phyloP scores from a whole-genome alignment of 2,329 filamentous ascomycete genomes.

The Geosmithia flava region DNA sequence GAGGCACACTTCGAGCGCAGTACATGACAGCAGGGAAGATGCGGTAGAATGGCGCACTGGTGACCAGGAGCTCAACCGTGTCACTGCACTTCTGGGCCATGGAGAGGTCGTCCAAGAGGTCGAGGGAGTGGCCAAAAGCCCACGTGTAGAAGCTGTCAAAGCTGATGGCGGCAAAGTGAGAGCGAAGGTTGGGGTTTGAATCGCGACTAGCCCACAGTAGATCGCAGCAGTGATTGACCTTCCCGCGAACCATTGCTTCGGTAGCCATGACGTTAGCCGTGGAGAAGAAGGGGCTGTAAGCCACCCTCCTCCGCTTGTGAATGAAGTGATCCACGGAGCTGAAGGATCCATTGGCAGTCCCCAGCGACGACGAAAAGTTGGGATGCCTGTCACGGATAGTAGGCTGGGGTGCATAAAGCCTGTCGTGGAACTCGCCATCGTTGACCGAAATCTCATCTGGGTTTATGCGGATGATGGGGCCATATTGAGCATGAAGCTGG shows the following conservation, averaged over 20 bases:
- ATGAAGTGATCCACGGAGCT: conserved; percentile 5
- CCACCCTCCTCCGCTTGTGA: conserved; percentile 4
- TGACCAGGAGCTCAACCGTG: not conserved
- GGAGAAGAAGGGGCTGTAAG: conserved; percentile 9
- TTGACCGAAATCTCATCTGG: conserved; percentile 2
- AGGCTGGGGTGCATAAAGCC: not conserved
- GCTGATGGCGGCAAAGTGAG: not conserved
- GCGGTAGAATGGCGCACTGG: not conserved
- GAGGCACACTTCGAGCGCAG: not conserved
- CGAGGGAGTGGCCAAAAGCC: not conserved
- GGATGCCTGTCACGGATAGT: not conserved
- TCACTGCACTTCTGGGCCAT: not conserved
- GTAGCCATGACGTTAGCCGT: conserved; percentile 1
- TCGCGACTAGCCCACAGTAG: not conserved
- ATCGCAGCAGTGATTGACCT: not conserved
- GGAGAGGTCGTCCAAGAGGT: not conserved
- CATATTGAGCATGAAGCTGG: not conserved
- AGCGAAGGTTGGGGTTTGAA: not conserved
- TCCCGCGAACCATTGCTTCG: not conserved
- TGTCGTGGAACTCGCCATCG: conserved; percentile 1
- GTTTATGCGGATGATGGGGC: conserved; percentile 3
- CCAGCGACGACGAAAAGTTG: not conserved
- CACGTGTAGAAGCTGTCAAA: not conserved
- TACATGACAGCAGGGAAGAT: not conserved
- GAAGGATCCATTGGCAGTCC: not conserved